These are phyloP conservation scores for Uronychia binucleata DNA, from an alignment of 73 alveolate genomes.

Conservation along the genomic window DNA sequence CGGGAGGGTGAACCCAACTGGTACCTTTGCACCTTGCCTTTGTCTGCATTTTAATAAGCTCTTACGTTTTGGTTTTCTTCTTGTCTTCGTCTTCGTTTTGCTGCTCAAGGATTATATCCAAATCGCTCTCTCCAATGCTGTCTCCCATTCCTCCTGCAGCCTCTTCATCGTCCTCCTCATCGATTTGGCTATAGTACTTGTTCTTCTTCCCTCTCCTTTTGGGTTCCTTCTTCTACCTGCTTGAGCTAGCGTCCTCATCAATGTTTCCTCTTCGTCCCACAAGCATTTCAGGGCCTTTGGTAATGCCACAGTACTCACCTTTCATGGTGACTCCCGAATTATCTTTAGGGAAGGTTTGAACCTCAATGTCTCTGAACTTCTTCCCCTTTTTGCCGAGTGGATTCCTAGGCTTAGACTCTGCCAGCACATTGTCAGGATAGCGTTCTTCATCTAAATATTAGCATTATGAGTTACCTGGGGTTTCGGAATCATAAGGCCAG, in stretches of 20 bases:
- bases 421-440: slow-evolving; percentile 42
- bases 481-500: neutral
- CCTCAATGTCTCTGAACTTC: neutral
- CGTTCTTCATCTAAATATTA: neutral
- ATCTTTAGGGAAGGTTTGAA: neutral
- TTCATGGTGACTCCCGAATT: neutral
- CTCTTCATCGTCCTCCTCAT: slow-evolving; percentile 36
- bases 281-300: neutral
- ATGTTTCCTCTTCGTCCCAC: neutral
- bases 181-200: slow-evolving; percentile 35
- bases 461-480: too few relatives aligned
- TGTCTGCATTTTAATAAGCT: neutral
- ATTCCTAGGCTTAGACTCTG: slow-evolving; percentile 46
- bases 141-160: slow-evolving; percentile 4
- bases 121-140: neutral
- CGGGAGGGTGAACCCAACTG: neutral
- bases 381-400: slow-evolving; percentile 34
- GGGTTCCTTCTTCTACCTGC: neutral
- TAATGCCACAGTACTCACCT: neutral
- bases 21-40: neutral
- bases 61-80: neutral
- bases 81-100: slow-evolving; percentile 1
- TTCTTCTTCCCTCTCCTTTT: slow-evolving; percentile 15
- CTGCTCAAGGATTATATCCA: neutral
- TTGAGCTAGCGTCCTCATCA: neutral